A percentile compares a stretch with the other conserved stretches of the same genome.
These are phyloP conservation scores for Verticillium albo-atrum DNA, from an alignment of 2,329 filamentous ascomycete species.

Conservation along the genomic window DNA sequence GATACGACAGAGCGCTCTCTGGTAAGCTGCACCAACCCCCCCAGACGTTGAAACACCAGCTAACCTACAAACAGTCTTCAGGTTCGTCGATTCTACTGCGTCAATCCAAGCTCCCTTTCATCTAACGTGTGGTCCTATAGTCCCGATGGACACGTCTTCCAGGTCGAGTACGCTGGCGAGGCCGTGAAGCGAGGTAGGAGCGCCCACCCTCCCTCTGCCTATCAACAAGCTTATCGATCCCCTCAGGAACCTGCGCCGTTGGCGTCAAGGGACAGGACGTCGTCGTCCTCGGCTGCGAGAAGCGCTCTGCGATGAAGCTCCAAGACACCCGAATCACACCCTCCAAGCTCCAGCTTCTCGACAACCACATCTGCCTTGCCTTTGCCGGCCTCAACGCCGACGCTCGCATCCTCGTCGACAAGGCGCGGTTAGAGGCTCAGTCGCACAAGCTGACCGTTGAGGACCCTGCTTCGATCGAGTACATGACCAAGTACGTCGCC, in stretches of 20 bases:
- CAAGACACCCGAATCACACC: constrained; percentile 99
- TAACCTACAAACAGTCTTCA: constrained; percentile 69
- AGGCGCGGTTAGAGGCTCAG: constrained; percentile 94
- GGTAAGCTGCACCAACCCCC: constrained; percentile 54
- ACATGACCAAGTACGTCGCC: constrained; percentile 98
- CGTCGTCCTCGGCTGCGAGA: constrained; percentile 96
- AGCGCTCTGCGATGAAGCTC: constrained; percentile 98
- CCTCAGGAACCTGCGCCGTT: constrained; percentile 86
- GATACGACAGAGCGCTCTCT: constrained; percentile 98
- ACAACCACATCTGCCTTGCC: constrained; percentile 93
- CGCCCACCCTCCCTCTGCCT: constrained; percentile 4
- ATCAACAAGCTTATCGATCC: constrained; percentile 16
- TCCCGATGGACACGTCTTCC: constrained; percentile 98
- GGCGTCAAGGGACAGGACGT: constrained; percentile 94
- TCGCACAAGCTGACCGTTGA: constrained; percentile 96
- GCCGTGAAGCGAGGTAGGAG: constrained; percentile 90
- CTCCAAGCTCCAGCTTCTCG: constrained; percentile 95
- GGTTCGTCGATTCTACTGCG: constrained; percentile 43
- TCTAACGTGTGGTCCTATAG: constrained; percentile 54
- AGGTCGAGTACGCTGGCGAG: constrained; percentile 98
- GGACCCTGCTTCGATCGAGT: constrained; percentile 96
- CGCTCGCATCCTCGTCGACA: constrained; percentile 96
- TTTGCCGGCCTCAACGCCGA: constrained; percentile 98
- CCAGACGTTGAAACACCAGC: constrained; percentile 16
- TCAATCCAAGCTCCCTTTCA: constrained; percentile 5